Conservation (phyloP, 352 stramenopile genomes). For the Pythium scleroteichum region DNA sequence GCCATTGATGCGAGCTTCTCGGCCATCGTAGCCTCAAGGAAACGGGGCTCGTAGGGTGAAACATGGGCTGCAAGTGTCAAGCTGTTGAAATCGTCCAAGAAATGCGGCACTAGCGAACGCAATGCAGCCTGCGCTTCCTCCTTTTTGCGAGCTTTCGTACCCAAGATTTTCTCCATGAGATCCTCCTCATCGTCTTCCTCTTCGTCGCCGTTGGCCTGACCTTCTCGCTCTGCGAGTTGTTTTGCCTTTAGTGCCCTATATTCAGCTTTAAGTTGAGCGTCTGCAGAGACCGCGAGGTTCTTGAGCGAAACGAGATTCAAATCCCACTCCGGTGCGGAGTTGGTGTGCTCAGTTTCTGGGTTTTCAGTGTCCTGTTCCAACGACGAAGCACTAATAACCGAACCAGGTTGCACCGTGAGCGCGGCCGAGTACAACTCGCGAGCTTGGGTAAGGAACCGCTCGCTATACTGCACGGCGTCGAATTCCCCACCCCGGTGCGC, state of each 20-base stretch:
- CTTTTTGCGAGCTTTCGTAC: constrained; percentile 21
- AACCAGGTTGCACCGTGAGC: no score
- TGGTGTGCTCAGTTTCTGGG: not conserved
- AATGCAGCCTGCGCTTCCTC: constrained; percentile 15
- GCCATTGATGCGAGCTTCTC: constrained; percentile 20
- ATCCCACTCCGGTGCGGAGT: constrained; percentile 10
- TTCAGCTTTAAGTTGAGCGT: constrained; percentile 3
- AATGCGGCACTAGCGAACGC: constrained; percentile 18
- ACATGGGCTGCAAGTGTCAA: constrained; percentile 13
- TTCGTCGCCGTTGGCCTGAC: constrained; percentile 16
- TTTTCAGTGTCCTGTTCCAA: not conserved
- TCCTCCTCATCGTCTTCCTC: constrained; percentile 29
- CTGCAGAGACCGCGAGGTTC: constrained; percentile 8
- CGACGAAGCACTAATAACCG: not conserved
- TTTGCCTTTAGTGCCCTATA: constrained; percentile 11
- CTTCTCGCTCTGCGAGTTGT: constrained; percentile 3
- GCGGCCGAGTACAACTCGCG: constrained; percentile 10
- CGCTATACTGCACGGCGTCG: constrained; percentile 24
- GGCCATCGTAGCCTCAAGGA: constrained; percentile 11
- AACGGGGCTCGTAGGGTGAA: constrained; percentile 13
- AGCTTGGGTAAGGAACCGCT: constrained; percentile 6
- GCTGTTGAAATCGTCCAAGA: constrained; percentile 22
- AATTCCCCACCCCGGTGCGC: constrained; percentile 22
- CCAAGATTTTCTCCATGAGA: constrained; percentile 26
- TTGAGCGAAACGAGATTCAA: constrained; percentile 17